phyloP scores from a whole-genome alignment of 306 rosid species.

The Lathyrus sativus region DNA sequence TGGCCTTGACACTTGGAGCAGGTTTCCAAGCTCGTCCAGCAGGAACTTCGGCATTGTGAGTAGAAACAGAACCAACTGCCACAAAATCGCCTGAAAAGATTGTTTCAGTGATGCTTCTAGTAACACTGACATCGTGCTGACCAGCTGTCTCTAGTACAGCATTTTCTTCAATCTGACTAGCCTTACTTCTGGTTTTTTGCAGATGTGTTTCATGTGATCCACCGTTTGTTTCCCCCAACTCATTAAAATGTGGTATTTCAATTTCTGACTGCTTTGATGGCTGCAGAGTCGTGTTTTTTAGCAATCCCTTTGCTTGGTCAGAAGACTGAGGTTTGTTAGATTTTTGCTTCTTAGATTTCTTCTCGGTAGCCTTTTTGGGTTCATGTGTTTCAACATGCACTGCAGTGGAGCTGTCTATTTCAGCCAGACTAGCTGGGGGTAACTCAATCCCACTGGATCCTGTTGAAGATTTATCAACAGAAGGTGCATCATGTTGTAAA shows the following conservation, averaged over 20 bases:
- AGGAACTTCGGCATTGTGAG: constrained; percentile 46
- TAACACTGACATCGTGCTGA: constrained; percentile 43
- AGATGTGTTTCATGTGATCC: constrained; percentile 43
- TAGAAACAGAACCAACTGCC: constrained; percentile 42
- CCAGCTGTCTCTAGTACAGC: constrained; percentile 32
- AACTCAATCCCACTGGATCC: constrained; percentile 44
- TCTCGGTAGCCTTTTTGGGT: constrained; percentile 70
- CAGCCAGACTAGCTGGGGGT: constrained; percentile 42
- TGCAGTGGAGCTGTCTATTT: constrained; percentile 39
- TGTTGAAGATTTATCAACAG: constrained; percentile 33
- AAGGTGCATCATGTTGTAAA: constrained; percentile 36
- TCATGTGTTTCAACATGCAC: constrained; percentile 58
- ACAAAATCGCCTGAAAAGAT: constrained; percentile 41
- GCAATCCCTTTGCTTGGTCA: constrained; percentile 64
- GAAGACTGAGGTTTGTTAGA: constrained; percentile 61
- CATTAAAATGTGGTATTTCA: constrained; percentile 41
- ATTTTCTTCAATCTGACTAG: constrained; percentile 32
- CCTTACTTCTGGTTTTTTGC: constrained; percentile 33
- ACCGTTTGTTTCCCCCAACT: constrained; percentile 43
- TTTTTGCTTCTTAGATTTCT: constrained; percentile 87
- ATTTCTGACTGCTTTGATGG: constrained; percentile 59
- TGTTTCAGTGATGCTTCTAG: constrained; percentile 40
- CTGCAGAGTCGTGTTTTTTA: constrained; percentile 46
- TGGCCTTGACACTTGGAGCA: constrained; percentile 78
- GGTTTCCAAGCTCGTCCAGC: constrained; percentile 85